Conservation (phyloP, 225 moss, liverwort and hornwort genomes). For the Thuidium tamariscinum region DNA sequence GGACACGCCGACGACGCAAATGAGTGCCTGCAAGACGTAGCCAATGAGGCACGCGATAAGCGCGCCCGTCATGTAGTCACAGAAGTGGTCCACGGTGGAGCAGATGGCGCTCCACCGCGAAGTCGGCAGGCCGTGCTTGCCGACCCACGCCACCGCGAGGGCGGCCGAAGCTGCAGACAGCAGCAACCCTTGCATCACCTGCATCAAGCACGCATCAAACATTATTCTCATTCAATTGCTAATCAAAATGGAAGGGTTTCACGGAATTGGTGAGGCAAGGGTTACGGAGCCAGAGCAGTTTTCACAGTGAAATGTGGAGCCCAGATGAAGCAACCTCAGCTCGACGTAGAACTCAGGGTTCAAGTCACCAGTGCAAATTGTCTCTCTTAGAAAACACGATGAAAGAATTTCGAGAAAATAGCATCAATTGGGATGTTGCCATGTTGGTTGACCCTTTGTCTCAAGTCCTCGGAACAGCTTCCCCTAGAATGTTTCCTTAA, state of each 20-base stretch:
- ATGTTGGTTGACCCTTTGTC: background rate
- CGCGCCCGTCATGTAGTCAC: conserved; percentile 45
- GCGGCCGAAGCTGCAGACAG: conserved; percentile 32
- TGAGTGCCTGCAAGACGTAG: conserved; percentile 17
- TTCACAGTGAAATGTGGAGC: background rate
- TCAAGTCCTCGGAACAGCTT: background rate
- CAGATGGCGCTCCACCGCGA: conserved; percentile 14
- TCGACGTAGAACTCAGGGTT: background rate
- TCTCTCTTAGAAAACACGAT: background rate
- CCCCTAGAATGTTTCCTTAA: too few species aligned
- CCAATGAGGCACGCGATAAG: conserved; percentile 30
- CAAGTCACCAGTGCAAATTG: background rate
- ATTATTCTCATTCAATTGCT: background rate
- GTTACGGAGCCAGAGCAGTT: background rate
- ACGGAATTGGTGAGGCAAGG: background rate
- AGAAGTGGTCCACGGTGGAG: conserved; percentile 15
- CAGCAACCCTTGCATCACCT: conserved; percentile 26
- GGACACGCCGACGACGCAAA: conserved; percentile 9
- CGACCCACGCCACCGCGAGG: conserved; percentile 42
- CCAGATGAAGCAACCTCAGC: background rate
- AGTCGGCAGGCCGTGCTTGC: conserved; percentile 17
- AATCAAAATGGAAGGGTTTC: too few species aligned
- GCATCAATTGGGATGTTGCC: background rate
- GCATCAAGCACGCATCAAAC: background rate
- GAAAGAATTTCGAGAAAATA: background rate